Conservation (phyloP, 441 rosid species). For the Flueggea neowawraea region DNA sequence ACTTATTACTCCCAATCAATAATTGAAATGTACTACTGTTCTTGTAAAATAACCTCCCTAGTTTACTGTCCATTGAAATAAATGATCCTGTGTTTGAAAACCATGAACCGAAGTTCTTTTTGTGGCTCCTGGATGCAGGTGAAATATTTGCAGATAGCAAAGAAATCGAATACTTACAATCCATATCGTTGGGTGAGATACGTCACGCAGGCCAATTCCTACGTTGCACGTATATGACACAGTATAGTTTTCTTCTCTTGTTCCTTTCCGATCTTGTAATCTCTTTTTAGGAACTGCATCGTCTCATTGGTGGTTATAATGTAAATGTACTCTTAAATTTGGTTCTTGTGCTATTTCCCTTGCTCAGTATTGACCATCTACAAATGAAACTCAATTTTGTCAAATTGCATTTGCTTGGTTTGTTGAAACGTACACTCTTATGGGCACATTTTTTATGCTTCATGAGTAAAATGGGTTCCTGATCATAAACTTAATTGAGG, state of each 20-base stretch:
- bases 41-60: background rate
- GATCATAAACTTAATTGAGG: too few species aligned
- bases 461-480: too few species aligned
- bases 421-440: too few species aligned
- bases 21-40: too few species aligned
- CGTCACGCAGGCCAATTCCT: conserved; percentile 95
- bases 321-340: background rate
- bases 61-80: background rate
- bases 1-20: conserved; percentile 1
- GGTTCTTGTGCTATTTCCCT: background rate
- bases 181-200: conserved; percentile 99
- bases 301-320: background rate
- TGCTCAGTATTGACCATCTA: too few species aligned
- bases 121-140: conserved; percentile 54
- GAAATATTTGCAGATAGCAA: conserved; percentile 95
- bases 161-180: conserved; percentile 75
- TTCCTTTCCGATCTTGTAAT: background rate
- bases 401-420: too few species aligned
- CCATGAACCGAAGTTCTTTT: too few species aligned
- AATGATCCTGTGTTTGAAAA: too few species aligned
- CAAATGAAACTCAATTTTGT: too few species aligned
- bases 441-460: too few species aligned
- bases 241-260: background rate
- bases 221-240: conserved; percentile 82
- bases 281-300: background rate